Evolutionary conservation across 257 asterid species (phyloP).

Genomic region (Solanum pennellii): DNA sequence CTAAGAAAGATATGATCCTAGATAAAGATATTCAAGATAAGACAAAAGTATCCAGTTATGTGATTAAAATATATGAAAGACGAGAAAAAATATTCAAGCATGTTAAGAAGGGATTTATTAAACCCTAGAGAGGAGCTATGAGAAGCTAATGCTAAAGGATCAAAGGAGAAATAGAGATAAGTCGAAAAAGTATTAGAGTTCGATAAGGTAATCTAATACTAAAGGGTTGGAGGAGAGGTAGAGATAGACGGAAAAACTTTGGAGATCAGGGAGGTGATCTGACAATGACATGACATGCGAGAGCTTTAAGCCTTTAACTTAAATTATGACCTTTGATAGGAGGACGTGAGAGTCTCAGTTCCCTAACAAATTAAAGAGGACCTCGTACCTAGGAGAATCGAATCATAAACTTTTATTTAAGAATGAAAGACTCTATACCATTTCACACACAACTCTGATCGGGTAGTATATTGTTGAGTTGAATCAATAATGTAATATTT

Average conservation of each 20-base stretch:
- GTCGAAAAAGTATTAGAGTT: neutral
- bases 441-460: too few species aligned
- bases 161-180: neutral
- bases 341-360: neutral
- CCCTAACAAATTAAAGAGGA: neutral
- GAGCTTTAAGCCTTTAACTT: neutral
- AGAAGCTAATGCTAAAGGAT: neutral
- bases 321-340: neutral
- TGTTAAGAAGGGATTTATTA: neutral
- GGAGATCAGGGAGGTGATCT: neutral
- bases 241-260: neutral
- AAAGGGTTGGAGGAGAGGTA: neutral
- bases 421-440: accelerated
- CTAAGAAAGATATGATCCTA: neutral
- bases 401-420: too few species aligned
- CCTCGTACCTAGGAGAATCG: too few species aligned
- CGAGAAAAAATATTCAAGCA: neutral
- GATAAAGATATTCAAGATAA: neutral
- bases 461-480: neutral
- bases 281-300: neutral
- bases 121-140: neutral
- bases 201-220: neutral
- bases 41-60: neutral
- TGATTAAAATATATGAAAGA: neutral
- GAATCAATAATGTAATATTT: neutral